These are phyloP conservation scores for Achaetomium macrosporum DNA, from an alignment of 2,329 filamentous ascomycete species.

Conservation along the genomic window DNA sequence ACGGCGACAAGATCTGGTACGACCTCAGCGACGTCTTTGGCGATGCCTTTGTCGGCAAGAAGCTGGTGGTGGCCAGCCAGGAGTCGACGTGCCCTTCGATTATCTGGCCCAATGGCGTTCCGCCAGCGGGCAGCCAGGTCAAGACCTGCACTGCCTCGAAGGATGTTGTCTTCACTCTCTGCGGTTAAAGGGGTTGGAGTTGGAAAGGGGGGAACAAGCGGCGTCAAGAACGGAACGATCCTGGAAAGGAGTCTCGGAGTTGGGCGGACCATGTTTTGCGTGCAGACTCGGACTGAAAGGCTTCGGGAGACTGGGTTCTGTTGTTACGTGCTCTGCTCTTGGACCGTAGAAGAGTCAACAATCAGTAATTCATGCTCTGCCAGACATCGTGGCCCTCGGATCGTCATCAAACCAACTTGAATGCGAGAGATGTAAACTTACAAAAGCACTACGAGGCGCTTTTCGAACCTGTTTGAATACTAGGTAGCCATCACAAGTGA, in stretches of 20 bases:
- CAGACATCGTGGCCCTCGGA: too few species aligned
- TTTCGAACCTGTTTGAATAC: too few species aligned
- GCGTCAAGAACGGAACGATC: background rate
- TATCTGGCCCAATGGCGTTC: slow-evolving; percentile 32
- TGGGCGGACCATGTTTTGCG: background rate
- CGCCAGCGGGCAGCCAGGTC: slow-evolving; percentile 34
- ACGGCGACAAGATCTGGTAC: slow-evolving; percentile 33
- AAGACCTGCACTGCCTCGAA: slow-evolving; percentile 31
- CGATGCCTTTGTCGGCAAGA: slow-evolving; percentile 32
- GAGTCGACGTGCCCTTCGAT: slow-evolving; percentile 32
- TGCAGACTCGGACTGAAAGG: background rate
- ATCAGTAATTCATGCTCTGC: too few species aligned
- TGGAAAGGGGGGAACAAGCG: background rate
- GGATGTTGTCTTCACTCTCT: slow-evolving; percentile 34
- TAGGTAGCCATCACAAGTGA: too few species aligned
- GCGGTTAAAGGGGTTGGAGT: slow-evolving; percentile 18
- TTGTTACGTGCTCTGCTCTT: background rate
- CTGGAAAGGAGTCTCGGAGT: too few species aligned
- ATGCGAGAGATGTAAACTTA: too few species aligned
- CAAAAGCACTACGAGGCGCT: too few species aligned
- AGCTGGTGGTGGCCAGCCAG: slow-evolving; percentile 29
- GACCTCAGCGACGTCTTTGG: slow-evolving; percentile 38
- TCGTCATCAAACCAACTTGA: too few species aligned
- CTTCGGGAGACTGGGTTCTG: background rate
- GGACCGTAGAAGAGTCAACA: background rate